Base-by-base conservation (phyloP, 2,329 filamentous ascomycete genomes). In the Hawksworthiomyces lignivorus region DNA sequence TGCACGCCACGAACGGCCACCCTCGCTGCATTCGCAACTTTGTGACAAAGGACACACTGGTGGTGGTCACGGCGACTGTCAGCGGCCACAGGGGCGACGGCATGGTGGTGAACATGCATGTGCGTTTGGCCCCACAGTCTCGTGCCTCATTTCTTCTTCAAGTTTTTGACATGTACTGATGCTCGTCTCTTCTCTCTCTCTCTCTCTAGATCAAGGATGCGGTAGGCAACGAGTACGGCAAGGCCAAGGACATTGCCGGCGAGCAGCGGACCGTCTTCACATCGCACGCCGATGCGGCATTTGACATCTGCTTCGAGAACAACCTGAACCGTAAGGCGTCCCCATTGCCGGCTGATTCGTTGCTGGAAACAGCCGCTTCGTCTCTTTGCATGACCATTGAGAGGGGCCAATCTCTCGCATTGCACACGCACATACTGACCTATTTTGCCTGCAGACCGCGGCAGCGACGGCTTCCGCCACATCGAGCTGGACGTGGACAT, bases 231-330 rank as follows among this genome's bases (percentile, higher is more conserved):
- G 88, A 97, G 65, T 96, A 97, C 66, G 88, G 86, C 59, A 79
- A 80, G 48, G 87, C 92, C 40, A 90, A 84, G 67, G 89, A 98
- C 58, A 80, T 97, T 47, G 84, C 81, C 14, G 92, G 92, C 63
- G 89, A 96, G 69, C 84, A 86, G 63, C 80, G 90, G 60, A 89
- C 88, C 62, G 87, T 90, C 38, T 98, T 98, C 63, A 97, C 90
- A 36, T 87, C 89, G 28, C 85, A 92, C 61, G 82, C 82, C 39
- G 89, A 97, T 64, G 85, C 87, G 26, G 85, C 87, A 9, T 96
- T 98, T 58, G 90, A 97, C 58, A 87, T 98, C 39, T 98, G 90
- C 74, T 94, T 96, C 60, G 86, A 94, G 65, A 97, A 96, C 64
- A 64, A 81, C 56, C 71, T 88, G 49, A 75, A 28, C n/a, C 43